Percentiles rank a stretch among this genome's conserved stretches.
Conservation (phyloP, 352 stramenopile species). For the Aphanomyces invadans region DNA sequence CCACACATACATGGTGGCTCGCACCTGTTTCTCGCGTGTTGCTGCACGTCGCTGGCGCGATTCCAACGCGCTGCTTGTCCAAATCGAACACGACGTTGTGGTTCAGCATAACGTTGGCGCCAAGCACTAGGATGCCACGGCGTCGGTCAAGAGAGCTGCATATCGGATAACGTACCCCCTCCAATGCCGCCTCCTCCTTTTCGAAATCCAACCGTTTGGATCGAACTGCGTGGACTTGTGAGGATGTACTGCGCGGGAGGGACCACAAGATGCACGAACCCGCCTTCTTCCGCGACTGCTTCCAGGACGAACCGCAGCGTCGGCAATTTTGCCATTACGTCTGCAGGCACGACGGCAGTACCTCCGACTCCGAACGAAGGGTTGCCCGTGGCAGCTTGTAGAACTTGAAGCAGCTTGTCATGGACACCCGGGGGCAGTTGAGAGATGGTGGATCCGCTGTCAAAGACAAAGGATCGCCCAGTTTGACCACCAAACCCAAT, state of each 20-base stretch:
- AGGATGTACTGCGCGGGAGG: not conserved
- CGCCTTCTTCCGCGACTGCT: constrained; percentile 48
- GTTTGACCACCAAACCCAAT: constrained; percentile 1
- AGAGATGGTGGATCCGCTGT: constrained; percentile 37
- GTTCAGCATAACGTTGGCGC: constrained; percentile 74
- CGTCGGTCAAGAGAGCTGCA: no score
- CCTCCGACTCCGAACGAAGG: not conserved
- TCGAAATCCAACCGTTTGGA: constrained; percentile 29
- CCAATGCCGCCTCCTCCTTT: not conserved
- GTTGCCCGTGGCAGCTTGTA: not conserved
- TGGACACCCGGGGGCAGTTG: not conserved
- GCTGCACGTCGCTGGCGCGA: constrained; percentile 59
- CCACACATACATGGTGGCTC: not conserved
- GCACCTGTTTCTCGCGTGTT: constrained; percentile 24
- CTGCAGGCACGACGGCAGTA: not conserved
- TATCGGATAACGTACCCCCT: not conserved
- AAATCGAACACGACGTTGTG: constrained; percentile 75
- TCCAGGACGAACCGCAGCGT: constrained; percentile 35
- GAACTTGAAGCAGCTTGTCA: not conserved
- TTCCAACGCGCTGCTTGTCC: constrained; percentile 55
- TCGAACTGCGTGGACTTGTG: constrained; percentile 27
- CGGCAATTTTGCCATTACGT: not conserved
- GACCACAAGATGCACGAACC: not conserved
- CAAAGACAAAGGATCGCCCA: constrained; percentile 50
- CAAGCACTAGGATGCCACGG: constrained; percentile 40